Evolutionary conservation across 106 monocot genomes (phyloP).

Genomic region (Phalaenopsis aphrodite): DNA sequence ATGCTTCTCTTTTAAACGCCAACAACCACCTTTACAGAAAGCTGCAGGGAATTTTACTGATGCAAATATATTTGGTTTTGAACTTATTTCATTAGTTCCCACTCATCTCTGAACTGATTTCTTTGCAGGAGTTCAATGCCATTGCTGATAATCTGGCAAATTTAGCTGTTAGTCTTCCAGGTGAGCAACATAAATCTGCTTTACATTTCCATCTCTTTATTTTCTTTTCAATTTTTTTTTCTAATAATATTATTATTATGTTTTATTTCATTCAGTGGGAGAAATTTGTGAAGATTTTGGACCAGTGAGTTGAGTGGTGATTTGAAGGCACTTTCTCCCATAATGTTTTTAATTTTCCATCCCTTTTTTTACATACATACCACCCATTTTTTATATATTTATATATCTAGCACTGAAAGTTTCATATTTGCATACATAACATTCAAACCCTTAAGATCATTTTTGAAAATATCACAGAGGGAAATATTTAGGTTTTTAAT

Average conservation of each 20-base stretch:
- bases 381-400: too few relatives aligned
- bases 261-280: background rate
- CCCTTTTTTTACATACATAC: too few relatives aligned
- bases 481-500: too few relatives aligned
- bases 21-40: too few relatives aligned
- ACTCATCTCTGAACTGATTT: background rate
- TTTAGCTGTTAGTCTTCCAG: slow-evolving; percentile 36
- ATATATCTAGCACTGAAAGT: too few relatives aligned
- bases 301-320: background rate
- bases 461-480: too few relatives aligned
- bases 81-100: background rate
- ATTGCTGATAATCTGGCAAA: slow-evolving; percentile 72
- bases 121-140: slow-evolving; percentile 53
- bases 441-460: too few relatives aligned
- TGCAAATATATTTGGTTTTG: background rate
- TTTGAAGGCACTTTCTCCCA: background rate
- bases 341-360: too few relatives aligned
- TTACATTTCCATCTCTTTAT: background rate
- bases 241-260: background rate
- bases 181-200: slow-evolving; percentile 17
- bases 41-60: background rate
- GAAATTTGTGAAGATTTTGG: slow-evolving; percentile 6
- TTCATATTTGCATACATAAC: too few relatives aligned
- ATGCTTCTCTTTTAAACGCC: too few relatives aligned
- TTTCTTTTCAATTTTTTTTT: background rate